A percentile compares a stretch with the other conserved stretches of the same genome.
Conservation (phyloP, 805 yeast genomes). For the Ogataea degrootiae region DNA sequence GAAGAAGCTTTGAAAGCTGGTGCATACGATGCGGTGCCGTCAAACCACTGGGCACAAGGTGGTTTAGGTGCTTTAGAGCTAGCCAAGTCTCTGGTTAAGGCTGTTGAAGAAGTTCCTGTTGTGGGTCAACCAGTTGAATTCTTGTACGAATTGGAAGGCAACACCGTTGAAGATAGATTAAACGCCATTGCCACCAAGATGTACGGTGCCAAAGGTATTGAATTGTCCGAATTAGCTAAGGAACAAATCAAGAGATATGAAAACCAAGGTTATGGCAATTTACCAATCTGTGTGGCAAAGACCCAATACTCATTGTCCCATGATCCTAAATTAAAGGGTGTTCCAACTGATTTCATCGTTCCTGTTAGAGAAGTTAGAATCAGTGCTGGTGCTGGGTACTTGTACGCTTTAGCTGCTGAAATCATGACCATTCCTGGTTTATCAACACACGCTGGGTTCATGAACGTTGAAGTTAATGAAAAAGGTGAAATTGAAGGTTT, state of each 20-base stretch:
- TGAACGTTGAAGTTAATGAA: conserved; percentile 79
- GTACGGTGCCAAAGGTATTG: conserved; percentile 75
- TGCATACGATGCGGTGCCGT: conserved; percentile 71
- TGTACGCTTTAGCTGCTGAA: conserved; percentile 81
- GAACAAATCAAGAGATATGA: conserved; percentile 64
- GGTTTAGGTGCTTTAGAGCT: conserved; percentile 74
- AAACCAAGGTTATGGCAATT: conserved; percentile 68
- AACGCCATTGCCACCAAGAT: conserved; percentile 63
- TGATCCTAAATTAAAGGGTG: conserved; percentile 79
- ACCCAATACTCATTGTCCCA: conserved; percentile 83
- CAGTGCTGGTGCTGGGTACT: conserved; percentile 86
- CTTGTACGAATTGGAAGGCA: conserved; percentile 51
- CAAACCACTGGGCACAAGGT: conserved; percentile 87
- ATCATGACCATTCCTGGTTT: conserved; percentile 84
- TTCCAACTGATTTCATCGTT: conserved; percentile 72
- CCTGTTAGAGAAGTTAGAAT: conserved; percentile 78
- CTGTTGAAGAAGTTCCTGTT: conserved; percentile 39
- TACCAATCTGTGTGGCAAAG: conserved; percentile 83
- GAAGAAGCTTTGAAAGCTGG: conserved; percentile 71
- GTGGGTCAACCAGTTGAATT: conserved; percentile 32
- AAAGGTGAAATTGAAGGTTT: conserved; percentile 81
- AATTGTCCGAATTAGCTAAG: conserved; percentile 64
- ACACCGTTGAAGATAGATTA: conserved; percentile 61
- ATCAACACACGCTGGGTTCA: conserved; percentile 81
- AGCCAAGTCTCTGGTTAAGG: conserved; percentile 65